phyloP scores from a whole-genome alignment of 2,329 filamentous ascomycete genomes.

The Simplicillium sp. region DNA sequence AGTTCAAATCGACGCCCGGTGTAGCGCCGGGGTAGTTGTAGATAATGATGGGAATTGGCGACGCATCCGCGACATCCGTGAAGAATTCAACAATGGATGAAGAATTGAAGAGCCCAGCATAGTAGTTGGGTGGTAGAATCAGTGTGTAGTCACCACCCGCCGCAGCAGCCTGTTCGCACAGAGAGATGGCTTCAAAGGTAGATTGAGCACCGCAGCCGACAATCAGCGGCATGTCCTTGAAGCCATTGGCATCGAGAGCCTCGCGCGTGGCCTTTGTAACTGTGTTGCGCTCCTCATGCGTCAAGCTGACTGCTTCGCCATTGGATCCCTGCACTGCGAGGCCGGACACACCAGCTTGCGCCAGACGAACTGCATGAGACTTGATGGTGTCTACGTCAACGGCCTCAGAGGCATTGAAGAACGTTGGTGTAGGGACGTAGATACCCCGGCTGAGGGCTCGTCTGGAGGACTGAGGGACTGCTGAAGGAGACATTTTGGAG shows the following conservation, averaged over 20 bases:
- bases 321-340: slow-evolving; percentile 74
- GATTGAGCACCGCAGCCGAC: slow-evolving; percentile 69
- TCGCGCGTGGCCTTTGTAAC: slow-evolving; percentile 62
- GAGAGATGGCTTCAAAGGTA: slow-evolving; percentile 60
- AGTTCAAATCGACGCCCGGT: slow-evolving; percentile 54
- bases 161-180: slow-evolving; percentile 58
- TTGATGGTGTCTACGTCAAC: slow-evolving; percentile 54
- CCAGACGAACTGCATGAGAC: slow-evolving; percentile 58
- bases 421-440: slow-evolving; percentile 67
- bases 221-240: slow-evolving; percentile 57
- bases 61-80: slow-evolving; percentile 48
- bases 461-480: slow-evolving; percentile 9
- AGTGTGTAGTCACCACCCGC: slow-evolving; percentile 68
- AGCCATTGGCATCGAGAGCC: slow-evolving; percentile 57
- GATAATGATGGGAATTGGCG: slow-evolving; percentile 56
- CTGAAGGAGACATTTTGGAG: slow-evolving; percentile 5
- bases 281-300: slow-evolving; percentile 57
- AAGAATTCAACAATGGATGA: slow-evolving; percentile 56
- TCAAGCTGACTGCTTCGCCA: slow-evolving; percentile 72
- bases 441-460: slow-evolving; percentile 42
- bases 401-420: slow-evolving; percentile 60
- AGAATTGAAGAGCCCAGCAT: slow-evolving; percentile 55
- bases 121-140: slow-evolving; percentile 69
- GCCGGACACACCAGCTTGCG: slow-evolving; percentile 61
- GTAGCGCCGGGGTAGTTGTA: slow-evolving; percentile 62